Evolutionary conservation across 2,329 filamentous ascomycete species (phyloP).

Genomic region (Rosellinia necatrix): DNA sequence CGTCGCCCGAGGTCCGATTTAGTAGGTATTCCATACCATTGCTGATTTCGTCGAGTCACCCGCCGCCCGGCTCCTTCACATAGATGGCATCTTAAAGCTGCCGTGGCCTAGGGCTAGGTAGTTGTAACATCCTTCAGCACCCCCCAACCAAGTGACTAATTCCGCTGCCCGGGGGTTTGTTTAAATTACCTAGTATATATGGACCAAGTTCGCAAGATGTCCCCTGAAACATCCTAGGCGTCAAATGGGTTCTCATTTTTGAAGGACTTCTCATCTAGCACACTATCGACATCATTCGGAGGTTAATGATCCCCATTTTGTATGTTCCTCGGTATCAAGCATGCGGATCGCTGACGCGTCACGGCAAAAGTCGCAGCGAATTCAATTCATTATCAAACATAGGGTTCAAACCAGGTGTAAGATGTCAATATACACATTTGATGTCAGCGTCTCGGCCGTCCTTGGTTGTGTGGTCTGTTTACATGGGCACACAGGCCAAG

Average conservation of each 20-base stretch:
- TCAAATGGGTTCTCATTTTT: background rate
- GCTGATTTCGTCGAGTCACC: background rate
- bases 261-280: background rate
- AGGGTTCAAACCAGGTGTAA: background rate
- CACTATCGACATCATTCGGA: background rate
- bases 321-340: background rate
- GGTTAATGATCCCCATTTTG: background rate
- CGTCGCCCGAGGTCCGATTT: conserved; percentile 10
- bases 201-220: background rate
- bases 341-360: conserved; percentile 7
- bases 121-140: background rate
- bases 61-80: background rate
- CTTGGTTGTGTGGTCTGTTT: background rate
- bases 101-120: background rate
- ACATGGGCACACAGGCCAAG: background rate
- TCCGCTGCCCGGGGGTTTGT: no score
- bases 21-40: background rate
- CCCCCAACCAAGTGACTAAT: background rate
- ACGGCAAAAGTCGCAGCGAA: conserved; percentile 1
- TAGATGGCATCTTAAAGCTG: background rate
- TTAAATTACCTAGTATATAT: background rate
- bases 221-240: background rate
- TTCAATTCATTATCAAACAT: background rate
- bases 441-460: background rate
- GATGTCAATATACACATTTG: background rate